Evolutionary conservation across 2,329 filamentous ascomycete species (phyloP).

Genomic region (Hypoxylon sp.): DNA sequence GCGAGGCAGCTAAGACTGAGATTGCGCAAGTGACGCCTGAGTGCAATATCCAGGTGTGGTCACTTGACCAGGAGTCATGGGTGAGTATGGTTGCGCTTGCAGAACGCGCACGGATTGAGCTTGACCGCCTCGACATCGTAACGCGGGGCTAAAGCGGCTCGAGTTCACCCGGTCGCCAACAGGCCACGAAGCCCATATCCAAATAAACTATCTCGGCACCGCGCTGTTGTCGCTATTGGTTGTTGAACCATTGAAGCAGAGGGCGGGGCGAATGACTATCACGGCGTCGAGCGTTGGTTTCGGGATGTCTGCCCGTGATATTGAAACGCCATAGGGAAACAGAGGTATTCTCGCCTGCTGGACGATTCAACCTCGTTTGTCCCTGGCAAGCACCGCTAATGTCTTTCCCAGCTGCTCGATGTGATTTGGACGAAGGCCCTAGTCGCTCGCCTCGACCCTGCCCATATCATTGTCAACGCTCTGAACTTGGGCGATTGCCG

Average conservation of each 20-base stretch:
- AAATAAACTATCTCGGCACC: slow-evolving; percentile 44
- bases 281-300: slow-evolving; percentile 43
- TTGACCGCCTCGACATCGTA: slow-evolving; percentile 43
- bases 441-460: slow-evolving; percentile 26
- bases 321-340: slow-evolving; percentile 27
- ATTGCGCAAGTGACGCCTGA: slow-evolving; percentile 27
- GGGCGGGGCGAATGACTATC: slow-evolving; percentile 41
- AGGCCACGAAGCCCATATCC: slow-evolving; percentile 41
- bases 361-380: slow-evolving; percentile 40
- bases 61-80: slow-evolving; percentile 42
- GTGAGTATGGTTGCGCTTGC: slow-evolving; percentile 38
- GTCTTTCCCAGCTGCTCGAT: slow-evolving; percentile 42
- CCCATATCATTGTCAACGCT: slow-evolving; percentile 38
- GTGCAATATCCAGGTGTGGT: slow-evolving; percentile 41
- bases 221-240: slow-evolving; percentile 45
- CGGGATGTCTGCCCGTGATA: slow-evolving; percentile 20
- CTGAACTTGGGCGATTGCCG: slow-evolving; percentile 42
- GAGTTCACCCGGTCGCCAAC: slow-evolving; percentile 37
- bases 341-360: slow-evolving; percentile 33
- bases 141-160: slow-evolving; percentile 42
- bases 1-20: slow-evolving; percentile 34
- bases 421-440: slow-evolving; percentile 42
- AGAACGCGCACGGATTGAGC: slow-evolving; percentile 21
- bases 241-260: slow-evolving; percentile 29
- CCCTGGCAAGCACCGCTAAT: slow-evolving; percentile 38